Evolutionary conservation across 2,329 filamentous ascomycete genomes (phyloP).

Genomic region (Penicillium sp.): DNA sequence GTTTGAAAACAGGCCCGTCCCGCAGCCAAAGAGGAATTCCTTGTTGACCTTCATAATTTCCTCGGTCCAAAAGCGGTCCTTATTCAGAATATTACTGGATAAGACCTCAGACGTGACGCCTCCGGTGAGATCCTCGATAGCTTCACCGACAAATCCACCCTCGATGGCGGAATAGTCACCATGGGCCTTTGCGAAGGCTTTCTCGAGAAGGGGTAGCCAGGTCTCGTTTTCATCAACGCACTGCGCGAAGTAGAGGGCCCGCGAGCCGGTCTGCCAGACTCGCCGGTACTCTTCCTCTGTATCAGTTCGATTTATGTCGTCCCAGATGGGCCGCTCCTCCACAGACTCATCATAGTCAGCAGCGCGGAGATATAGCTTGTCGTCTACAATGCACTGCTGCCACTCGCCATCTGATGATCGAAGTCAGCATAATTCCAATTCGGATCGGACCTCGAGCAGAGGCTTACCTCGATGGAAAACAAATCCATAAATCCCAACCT

Average conservation of each 20-base stretch:
- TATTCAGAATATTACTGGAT: conserved; percentile 47
- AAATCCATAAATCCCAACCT: conserved; percentile 74
- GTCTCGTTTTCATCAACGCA: conserved; percentile 70
- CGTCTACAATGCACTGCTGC: conserved; percentile 84
- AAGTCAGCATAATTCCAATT: not conserved
- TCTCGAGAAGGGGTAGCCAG: conserved; percentile 71
- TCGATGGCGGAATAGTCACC: conserved; percentile 68
- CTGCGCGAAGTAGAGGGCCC: conserved; percentile 69
- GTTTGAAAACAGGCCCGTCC: conserved; percentile 40
- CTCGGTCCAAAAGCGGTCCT: conserved; percentile 73
- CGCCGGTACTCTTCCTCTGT: conserved; percentile 63
- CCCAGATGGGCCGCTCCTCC: conserved; percentile 62
- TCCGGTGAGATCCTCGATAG: conserved; percentile 52
- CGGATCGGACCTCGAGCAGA: not conserved
- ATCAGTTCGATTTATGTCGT: conserved; percentile 65
- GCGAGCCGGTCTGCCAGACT: conserved; percentile 64
- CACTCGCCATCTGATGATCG: conserved; percentile 62
- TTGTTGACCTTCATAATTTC: conserved; percentile 72
- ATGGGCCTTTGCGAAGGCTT: conserved; percentile 76
- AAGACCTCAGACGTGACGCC: conserved; percentile 42
- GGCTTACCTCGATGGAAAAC: conserved; percentile 61
- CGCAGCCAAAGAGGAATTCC: conserved; percentile 53
- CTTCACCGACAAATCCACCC: conserved; percentile 61
- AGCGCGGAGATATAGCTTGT: conserved; percentile 76
- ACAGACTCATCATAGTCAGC: conserved; percentile 73